Evolutionary conservation across 192 early-diverging fungal species (phyloP).

Genomic region (Dispira simplex): DNA sequence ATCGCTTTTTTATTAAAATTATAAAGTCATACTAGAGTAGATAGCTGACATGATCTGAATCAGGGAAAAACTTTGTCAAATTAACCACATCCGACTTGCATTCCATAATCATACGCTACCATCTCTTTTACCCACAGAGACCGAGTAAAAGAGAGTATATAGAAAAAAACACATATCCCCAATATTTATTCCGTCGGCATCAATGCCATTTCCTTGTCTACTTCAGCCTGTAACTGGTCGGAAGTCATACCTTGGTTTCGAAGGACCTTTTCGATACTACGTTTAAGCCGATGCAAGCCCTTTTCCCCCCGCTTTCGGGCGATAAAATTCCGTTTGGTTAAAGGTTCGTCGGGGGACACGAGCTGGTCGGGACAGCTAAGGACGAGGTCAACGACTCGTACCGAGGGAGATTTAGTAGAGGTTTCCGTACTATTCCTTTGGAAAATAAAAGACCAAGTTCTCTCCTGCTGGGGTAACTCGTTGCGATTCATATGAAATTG

Average conservation of each 20-base stretch:
- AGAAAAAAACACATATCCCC: too few relatives aligned
- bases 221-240: not conserved
- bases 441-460: not conserved
- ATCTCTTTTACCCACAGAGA: too few relatives aligned
- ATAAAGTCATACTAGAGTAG: too few relatives aligned
- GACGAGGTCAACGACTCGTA: not conserved
- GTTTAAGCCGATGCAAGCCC: not conserved
- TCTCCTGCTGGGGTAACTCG: too few relatives aligned
- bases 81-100: too few relatives aligned
- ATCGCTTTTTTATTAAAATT: too few relatives aligned
- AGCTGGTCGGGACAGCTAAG: constrained; percentile 6
- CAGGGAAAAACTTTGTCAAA: too few relatives aligned
- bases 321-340: constrained; percentile 6
- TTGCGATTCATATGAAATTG: not conserved
- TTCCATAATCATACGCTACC: too few relatives aligned
- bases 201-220: not conserved
- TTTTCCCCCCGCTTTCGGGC: not conserved
- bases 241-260: constrained; percentile 7
- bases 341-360: constrained; percentile 1
- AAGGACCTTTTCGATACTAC: constrained; percentile 3
- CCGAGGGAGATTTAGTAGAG: not conserved
- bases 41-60: too few relatives aligned
- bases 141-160: too few relatives aligned
- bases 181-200: not conserved
- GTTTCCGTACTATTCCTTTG: not conserved